These are phyloP conservation scores for Penicillium verrucosum DNA, from an alignment of 2,329 filamentous ascomycete genomes.

Conservation along the genomic window DNA sequence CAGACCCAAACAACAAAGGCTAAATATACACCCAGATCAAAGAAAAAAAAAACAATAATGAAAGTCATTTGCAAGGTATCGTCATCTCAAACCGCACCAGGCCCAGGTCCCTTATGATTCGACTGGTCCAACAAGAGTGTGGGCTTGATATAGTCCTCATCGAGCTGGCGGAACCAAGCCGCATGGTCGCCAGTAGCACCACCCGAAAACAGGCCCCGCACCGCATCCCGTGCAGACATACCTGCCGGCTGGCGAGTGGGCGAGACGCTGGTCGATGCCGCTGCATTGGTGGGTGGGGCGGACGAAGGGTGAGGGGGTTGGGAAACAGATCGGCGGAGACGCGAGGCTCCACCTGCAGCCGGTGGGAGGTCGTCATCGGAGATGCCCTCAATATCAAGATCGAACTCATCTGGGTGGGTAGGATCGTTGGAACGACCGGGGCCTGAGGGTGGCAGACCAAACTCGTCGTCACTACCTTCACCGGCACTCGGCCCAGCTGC, in stretches of 20 bases:
- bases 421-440: constrained; percentile 42
- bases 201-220: constrained; percentile 74
- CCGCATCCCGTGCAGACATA: constrained; percentile 70
- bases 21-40: constrained; percentile 24
- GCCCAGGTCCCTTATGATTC: constrained; percentile 39
- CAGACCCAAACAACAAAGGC: constrained; percentile 10
- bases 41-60: constrained; percentile 8
- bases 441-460: constrained; percentile 40
- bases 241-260: constrained; percentile 34
- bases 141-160: constrained; percentile 95
- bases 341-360: constrained; percentile 40
- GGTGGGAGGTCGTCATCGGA: constrained; percentile 61
- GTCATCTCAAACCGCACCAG: constrained; percentile 35
- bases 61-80: constrained; percentile 6
- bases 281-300: constrained; percentile 18
- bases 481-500: constrained; percentile 25
- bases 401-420: constrained; percentile 32
- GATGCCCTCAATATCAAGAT: constrained; percentile 39
- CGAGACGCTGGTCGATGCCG: constrained; percentile 26
- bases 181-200: constrained; percentile 76
- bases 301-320: constrained; percentile 29
- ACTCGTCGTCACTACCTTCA: constrained; percentile 50
- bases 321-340: constrained; percentile 37
- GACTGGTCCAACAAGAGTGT: constrained; percentile 75
- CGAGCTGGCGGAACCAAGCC: constrained; percentile 84